phyloP scores from a whole-genome alignment of 2,329 filamentous ascomycete genomes.

The Diaporthe humulicola region DNA sequence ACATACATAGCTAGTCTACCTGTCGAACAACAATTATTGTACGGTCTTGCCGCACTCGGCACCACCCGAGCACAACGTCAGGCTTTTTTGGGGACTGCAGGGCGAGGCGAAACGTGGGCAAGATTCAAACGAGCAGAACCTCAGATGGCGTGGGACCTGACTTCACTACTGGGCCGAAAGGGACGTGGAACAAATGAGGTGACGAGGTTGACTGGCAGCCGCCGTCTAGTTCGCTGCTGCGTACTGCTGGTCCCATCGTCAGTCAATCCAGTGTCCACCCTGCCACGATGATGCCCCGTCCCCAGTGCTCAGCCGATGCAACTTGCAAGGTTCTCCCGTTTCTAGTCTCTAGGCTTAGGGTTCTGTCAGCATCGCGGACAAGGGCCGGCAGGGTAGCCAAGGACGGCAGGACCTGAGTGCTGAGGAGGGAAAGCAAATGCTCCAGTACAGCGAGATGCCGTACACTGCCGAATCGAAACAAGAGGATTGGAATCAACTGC shows the following conservation, averaged over 20 bases:
- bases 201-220: constrained; percentile 21
- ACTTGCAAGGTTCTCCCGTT: constrained; percentile 9
- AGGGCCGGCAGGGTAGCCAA: background rate
- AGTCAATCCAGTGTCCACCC: constrained; percentile 15
- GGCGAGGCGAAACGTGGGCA: constrained; percentile 8
- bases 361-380: constrained; percentile 1
- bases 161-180: background rate
- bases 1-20: too few relatives aligned
- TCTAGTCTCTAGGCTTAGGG: background rate
- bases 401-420: constrained; percentile 10
- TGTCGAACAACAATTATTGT: background rate
- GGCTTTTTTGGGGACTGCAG: constrained; percentile 2
- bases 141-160: constrained; percentile 22
- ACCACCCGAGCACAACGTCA: constrained; percentile 24
- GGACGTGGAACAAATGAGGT: constrained; percentile 11
- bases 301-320: constrained; percentile 3
- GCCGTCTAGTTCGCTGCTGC: background rate
- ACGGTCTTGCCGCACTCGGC: constrained; percentile 5
- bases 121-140: constrained; percentile 4
- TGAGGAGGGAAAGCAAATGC: background rate
- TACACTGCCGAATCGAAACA: background rate
- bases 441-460: constrained; percentile 3
- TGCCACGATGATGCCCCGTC: constrained; percentile 13
- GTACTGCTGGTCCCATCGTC: background rate
- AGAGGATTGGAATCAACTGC: background rate